phyloP scores from a whole-genome alignment of 106 monocot species.

The Acorus calamus region DNA sequence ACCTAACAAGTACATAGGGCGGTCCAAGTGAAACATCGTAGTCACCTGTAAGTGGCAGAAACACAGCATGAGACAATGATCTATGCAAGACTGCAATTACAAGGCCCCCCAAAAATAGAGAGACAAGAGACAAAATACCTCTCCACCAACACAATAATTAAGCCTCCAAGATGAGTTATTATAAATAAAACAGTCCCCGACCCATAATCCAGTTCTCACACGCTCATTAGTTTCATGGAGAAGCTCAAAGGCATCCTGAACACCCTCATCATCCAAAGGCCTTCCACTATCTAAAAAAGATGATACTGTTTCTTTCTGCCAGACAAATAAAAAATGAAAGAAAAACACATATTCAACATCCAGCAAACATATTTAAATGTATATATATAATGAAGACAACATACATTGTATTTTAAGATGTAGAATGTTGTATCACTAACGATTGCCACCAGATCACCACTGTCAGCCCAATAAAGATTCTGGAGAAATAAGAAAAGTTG shows the following conservation, averaged over 20 bases:
- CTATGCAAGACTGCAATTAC: not conserved
- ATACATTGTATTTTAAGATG: slow-evolving; percentile 89
- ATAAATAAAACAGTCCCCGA: slow-evolving; percentile 98
- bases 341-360: not conserved
- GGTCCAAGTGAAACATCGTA: slow-evolving; percentile 97
- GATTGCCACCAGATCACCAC: slow-evolving; percentile 89
- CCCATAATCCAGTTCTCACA: slow-evolving; percentile 89
- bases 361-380: not conserved
- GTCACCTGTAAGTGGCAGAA: slow-evolving; percentile 53
- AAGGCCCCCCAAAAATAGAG: not conserved
- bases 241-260: slow-evolving; percentile 93
- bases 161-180: slow-evolving; percentile 84
- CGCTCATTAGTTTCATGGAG: slow-evolving; percentile 84
- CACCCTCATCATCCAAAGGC: slow-evolving; percentile 70
- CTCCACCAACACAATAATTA: slow-evolving; percentile 98
- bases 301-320: slow-evolving; percentile 73
- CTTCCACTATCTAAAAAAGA: slow-evolving; percentile 68
- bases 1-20: slow-evolving; percentile 91
- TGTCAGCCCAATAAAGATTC: slow-evolving; percentile 98
- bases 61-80: not conserved
- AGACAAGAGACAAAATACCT: slow-evolving; percentile 39
- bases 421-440: slow-evolving; percentile 92
- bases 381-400: slow-evolving; percentile 5
- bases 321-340: not conserved
- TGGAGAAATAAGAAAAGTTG: slow-evolving; percentile 21